These are phyloP conservation scores for Phyllostachys edulis DNA, from an alignment of 176 grass and related monocot species.

Conservation along the genomic window DNA sequence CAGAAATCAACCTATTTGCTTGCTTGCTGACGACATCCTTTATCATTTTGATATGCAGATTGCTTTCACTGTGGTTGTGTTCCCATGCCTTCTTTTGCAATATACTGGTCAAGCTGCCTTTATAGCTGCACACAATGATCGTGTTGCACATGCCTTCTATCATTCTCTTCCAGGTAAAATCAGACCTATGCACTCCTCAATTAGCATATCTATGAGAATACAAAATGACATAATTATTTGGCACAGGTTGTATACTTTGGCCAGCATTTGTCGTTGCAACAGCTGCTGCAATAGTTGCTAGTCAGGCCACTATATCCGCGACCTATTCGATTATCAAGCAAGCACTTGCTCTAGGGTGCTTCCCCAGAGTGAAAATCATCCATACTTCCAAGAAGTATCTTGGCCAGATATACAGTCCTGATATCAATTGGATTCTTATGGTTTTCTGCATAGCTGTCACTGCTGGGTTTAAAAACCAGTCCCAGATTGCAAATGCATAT, in stretches of 20 bases:
- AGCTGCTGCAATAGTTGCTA: conserved; percentile 79
- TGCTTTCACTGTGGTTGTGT: conserved; percentile 75
- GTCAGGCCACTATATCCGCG: conserved; percentile 87
- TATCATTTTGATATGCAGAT: conserved; percentile 47
- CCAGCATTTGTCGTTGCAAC: conserved; percentile 69
- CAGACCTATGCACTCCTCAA: neutral
- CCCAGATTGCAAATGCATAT: conserved; percentile 87
- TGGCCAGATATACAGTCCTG: conserved; percentile 92
- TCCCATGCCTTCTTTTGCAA: conserved; percentile 84
- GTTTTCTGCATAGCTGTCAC: conserved; percentile 75
- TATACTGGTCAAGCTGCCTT: conserved; percentile 91
- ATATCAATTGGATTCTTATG: conserved; percentile 91
- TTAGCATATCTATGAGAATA: neutral
- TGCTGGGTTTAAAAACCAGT: conserved; percentile 65
- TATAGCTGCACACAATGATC: conserved; percentile 38
- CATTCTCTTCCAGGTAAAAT: conserved; percentile 65
- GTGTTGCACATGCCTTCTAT: conserved; percentile 59
- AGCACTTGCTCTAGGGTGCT: conserved; percentile 80
- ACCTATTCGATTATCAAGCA: conserved; percentile 91
- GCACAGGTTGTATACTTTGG: conserved; percentile 64
- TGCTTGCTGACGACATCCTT: neutral
- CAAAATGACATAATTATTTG: neutral
- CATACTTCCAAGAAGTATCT: conserved; percentile 79
- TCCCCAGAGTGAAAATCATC: conserved; percentile 80
- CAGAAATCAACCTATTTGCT: neutral